Conservation (phyloP, 164 flowering plant species). For the Akebia trifoliata region DNA sequence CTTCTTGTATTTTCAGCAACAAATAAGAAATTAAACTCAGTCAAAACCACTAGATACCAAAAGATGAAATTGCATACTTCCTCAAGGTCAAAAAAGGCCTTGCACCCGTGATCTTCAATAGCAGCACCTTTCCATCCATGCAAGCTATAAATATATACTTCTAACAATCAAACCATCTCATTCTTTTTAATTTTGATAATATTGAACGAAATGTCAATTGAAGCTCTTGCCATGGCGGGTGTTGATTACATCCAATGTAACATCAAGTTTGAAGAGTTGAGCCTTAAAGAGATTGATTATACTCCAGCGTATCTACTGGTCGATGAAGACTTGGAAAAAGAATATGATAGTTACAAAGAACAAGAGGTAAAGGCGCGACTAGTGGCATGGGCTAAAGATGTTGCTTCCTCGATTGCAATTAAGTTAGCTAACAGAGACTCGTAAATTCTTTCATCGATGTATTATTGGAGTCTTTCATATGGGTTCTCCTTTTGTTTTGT, state of each 20-base stretch:
- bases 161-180: no score
- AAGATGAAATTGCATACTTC: no score
- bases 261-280: conserved; percentile 1
- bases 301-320: neutral
- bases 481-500: no score
- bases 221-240: conserved; percentile 23
- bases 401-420: conserved; percentile 8
- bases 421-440: neutral
- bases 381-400: conserved; percentile 13
- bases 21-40: no score
- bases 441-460: no score
- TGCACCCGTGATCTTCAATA: conserved; percentile 1
- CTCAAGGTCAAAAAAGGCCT: no score
- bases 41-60: no score
- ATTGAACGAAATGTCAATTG: conserved; percentile 20
- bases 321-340: neutral
- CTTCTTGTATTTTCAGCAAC: no score
- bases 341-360: neutral
- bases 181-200: neutral
- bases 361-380: neutral
- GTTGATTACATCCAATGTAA: conserved; percentile 7
- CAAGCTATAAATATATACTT: no score
- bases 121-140: no score
- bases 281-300: neutral
- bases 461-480: no score